Evolutionary conservation across 352 stramenopile species (phyloP).

Genomic region (Phytophthora idaei): DNA sequence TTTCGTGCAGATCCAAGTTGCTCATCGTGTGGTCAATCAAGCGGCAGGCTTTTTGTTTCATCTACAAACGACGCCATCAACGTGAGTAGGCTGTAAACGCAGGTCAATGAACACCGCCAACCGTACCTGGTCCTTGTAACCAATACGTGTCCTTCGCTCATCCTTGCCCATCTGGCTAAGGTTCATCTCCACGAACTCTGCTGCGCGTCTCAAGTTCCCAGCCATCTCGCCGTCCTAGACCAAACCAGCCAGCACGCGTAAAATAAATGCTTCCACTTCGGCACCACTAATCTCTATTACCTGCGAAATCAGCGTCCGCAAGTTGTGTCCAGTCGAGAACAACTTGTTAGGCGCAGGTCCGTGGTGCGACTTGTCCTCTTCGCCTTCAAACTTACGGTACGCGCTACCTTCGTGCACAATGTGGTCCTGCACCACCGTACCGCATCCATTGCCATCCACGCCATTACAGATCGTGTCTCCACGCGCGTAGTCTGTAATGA

Average conservation of each 20-base stretch:
- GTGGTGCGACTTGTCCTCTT: constrained; percentile 97
- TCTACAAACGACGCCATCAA: constrained; percentile 60
- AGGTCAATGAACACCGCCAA: constrained; percentile 10
- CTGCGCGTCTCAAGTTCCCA: constrained; percentile 78
- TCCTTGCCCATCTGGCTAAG: constrained; percentile 97
- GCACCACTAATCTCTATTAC: constrained; percentile 35
- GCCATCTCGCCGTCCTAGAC: constrained; percentile 86
- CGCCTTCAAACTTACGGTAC: constrained; percentile 97
- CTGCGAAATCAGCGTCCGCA: constrained; percentile 94
- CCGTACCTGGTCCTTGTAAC: constrained; percentile 97
- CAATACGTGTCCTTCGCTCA: constrained; percentile 94
- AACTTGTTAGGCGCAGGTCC: constrained; percentile 94
- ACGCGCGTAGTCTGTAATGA: constrained; percentile 89
- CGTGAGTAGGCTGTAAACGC: constrained; percentile 26
- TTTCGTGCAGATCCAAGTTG: constrained; percentile 95
- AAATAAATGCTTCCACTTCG: constrained; percentile 23
- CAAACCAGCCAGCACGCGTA: constrained; percentile 26
- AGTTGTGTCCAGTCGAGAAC: constrained; percentile 95
- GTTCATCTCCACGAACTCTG: constrained; percentile 96
- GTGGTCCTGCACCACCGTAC: constrained; percentile 94
- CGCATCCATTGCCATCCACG: constrained; percentile 88
- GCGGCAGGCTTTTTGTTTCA: constrained; percentile 92
- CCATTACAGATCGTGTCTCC: constrained; percentile 90
- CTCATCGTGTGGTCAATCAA: constrained; percentile 93
- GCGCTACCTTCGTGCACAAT: constrained; percentile 96